Base-by-base conservation (phyloP, 2,329 filamentous ascomycete species). In the Colletotrichum simmondsii region DNA sequence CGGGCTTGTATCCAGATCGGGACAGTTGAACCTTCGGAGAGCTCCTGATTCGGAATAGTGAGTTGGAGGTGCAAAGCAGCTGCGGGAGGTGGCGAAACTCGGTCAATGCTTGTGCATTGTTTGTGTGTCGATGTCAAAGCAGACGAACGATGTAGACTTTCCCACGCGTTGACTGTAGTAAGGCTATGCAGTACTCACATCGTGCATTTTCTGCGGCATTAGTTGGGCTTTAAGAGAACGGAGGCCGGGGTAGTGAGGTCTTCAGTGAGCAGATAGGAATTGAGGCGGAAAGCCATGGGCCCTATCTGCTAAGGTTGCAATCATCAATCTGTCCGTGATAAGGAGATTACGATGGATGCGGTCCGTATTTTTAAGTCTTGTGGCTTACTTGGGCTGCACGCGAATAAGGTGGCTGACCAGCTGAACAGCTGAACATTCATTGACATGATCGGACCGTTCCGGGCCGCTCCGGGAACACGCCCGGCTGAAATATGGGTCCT, bases 61-160 rank as follows among this genome's bases (percentile, higher is more conserved):
- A 46, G 6, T 16, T 42, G 14, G 37, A 42, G 37, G 14, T 42
- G 37, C 14, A 37, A 30, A 49, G 19, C 52, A 16, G n/a, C 24
- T 12, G 19, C 35, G 52, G 65, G 30, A 35, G 24, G 58, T 59
- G 65, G 56, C 70, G 58, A 72, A 63, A 65, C 58, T 52, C 53
- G 53, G 66, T 60, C 65, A 65, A 26, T 52, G 70, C 35, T 28
- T n/a, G 22, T 56, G 59, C 54, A 49, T 24, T 4, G 19, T 58
- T 24, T 12, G 52, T 56, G 57, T 68, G 46, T 57, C 26, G 22
- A 24, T 24, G 69, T 58, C 53, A 42, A 59, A 59, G 69, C 65
- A 24, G 53, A 14, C n/a, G 10, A 7, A n/a, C 42, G 30, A 46
- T 49, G 5, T n/a, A 5, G 57, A 16, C 28, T 37, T 46, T 54